Evolutionary conservation across 768 basidiomycete genomes (phyloP), one percentile per base, ranked within the genome.

Genomic region (Leccinum subgranulosum): DNA sequence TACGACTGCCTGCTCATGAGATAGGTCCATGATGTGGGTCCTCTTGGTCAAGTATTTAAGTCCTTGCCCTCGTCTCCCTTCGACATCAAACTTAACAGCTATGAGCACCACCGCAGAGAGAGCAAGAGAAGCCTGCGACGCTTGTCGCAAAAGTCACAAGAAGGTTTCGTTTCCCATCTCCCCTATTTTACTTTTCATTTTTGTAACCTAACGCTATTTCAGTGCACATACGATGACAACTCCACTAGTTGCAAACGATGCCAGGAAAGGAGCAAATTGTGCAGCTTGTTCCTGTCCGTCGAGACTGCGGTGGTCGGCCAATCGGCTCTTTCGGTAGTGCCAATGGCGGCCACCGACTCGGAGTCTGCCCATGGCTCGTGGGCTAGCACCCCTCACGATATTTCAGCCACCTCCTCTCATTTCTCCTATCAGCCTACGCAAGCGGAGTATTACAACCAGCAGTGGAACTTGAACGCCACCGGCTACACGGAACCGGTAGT

Each of bases 111-210:
- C 41, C 8, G 1, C 58, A 41, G 61, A 64, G 31, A 70, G 69
- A 66, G 69, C 68, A 12, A 66, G 53, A 55, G 64, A 62, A 41
- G 68, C 68, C n/a, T 69, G 68, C 58, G 54, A 56, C 0, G 31
- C 62, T 45, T 69, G 68, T 45, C 68, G 67, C 28, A 60, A 19
- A 41, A 69, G 64, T 14, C 68, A 69, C 53, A 69, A 69, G 50
- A 68, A 49, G 62, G 68, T 70, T n/a, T 27, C 15, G 46, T 51
- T 4, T 8, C 27, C n/a, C 9, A 34, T 9, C 49, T 12, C 6
- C 34, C 27, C 28, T 25, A 14, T 48, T 49, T 33, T 33, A 33
- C 11, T 33, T 3, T 3, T 10, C 4, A 10, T 8, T 48, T 15
- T 46, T 33, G 36, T 9, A 45, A 17, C 57, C 64, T 49, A 64